Evolutionary conservation across 805 yeast species (phyloP), one percentile per base, ranked within the genome.

Genomic region (Saccharomycopsis malanga): DNA sequence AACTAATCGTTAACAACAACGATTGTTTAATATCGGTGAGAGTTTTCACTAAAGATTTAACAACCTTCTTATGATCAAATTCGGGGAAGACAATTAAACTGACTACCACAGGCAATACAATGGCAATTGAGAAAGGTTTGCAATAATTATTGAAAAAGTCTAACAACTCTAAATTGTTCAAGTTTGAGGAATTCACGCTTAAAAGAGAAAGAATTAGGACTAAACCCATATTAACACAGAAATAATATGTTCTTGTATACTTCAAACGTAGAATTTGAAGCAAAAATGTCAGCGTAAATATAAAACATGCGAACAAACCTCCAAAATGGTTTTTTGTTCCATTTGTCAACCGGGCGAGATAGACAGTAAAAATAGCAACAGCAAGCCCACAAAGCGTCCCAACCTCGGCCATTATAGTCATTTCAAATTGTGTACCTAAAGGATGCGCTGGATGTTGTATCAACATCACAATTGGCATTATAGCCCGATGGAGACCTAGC

Each of bases 371-470:
- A 0, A 72, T 57, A 1, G 72, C 62, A 73, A 76, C 71, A 0
- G 70, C 77, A 35, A 71, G 49, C 2, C 72, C 77, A 3, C 71
- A 44, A 0, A 64, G 61, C 1, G 62, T 57, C 1, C 78, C 78
- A 0, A 65, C 0, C 2, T 69, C 56, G 0, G 77, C 68, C 12
- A 59, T 59, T 2, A 67, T 1, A 0, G 74, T 65, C 46, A 73
- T 66, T 54, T 73, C 78, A 2, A 71, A 12, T 55, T 74, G 79
- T 1, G 71, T 63, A 9, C 78, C 77, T 4, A 70, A 43, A 3
- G 67, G 61, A 45, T 74, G 67, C 1, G 66, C 72, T 0, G 78
- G 76, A 56, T 74, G 79, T 44, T 70, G 72, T 9, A 73, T 54
- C 3, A 74, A 30, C 0, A 64, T 63, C 0, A 75, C 69, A 1